phyloP scores from a whole-genome alignment of 768 basidiomycete species.

The Naganishia kalamii region DNA sequence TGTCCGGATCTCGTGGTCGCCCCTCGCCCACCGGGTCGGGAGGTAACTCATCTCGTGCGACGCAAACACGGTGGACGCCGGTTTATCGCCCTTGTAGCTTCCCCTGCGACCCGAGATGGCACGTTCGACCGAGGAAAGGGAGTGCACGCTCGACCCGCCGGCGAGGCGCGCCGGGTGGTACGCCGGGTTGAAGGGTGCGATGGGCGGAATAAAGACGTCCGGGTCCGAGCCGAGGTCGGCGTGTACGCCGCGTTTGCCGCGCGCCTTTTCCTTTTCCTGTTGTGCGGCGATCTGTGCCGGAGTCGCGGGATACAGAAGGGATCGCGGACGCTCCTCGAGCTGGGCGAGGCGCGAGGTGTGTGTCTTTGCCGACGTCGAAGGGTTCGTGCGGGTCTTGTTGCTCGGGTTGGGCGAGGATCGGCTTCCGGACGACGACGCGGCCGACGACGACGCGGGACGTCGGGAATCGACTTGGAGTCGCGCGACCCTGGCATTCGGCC shows the following conservation, averaged over 20 bases:
- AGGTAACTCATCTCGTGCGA: constrained; percentile 39
- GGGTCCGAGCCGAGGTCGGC: not conserved
- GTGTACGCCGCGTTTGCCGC: constrained; percentile 2
- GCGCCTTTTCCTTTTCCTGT: constrained; percentile 9
- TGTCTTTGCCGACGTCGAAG: constrained; percentile 12
- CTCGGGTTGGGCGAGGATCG: not conserved
- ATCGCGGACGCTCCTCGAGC: constrained; percentile 36
- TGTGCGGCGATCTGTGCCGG: constrained; percentile 38
- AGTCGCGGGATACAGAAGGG: constrained; percentile 40
- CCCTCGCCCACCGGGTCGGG: constrained; percentile 42
- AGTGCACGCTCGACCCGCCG: not conserved
- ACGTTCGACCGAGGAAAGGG: constrained; percentile 5
- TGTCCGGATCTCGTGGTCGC: constrained; percentile 34
- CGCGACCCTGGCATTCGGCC: not conserved
- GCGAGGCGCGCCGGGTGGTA: not conserved
- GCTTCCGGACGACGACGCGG: not conserved
- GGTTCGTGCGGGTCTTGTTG: not conserved
- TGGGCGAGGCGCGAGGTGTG: constrained; percentile 21
- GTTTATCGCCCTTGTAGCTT: constrained; percentile 18
- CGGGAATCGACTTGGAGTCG: not conserved
- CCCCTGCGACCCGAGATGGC: constrained; percentile 1
- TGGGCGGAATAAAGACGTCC: constrained; percentile 16
- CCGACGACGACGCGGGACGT: not conserved
- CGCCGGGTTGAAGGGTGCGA: constrained; percentile 19
- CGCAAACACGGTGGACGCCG: constrained; percentile 31